Conservation (phyloP, 495 filamentous ascomycete species). For the Aspergillus carlsbadensis region DNA sequence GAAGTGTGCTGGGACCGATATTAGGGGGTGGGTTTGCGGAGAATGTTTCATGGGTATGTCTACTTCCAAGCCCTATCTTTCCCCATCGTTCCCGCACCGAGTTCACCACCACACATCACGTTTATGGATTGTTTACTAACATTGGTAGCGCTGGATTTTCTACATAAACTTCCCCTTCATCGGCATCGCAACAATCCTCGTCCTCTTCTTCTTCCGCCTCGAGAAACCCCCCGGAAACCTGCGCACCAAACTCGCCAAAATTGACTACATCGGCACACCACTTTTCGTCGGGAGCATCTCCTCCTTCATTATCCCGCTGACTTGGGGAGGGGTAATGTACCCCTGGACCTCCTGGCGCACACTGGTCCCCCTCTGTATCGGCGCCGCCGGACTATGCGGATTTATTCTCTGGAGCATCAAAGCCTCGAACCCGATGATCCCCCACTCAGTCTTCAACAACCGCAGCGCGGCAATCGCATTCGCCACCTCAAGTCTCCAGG, state of each 20-base stretch:
- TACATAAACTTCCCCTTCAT: conserved; percentile 65
- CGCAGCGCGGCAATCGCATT: conserved; percentile 46
- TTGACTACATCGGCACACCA: conserved; percentile 57
- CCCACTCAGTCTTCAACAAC: conserved; percentile 46
- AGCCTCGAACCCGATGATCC: conserved; percentile 49
- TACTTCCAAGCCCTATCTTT: neutral
- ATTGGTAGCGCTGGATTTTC: conserved; percentile 56
- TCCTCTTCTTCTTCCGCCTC: conserved; percentile 46
- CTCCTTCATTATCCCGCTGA: conserved; percentile 51
- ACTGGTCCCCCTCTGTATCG: conserved; percentile 36
- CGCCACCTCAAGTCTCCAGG: conserved; percentile 45
- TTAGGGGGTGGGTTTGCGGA: conserved; percentile 32
- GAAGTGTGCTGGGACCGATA: conserved; percentile 34
- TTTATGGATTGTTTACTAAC: neutral
- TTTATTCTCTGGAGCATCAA: conserved; percentile 33
- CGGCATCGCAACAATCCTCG: conserved; percentile 44
- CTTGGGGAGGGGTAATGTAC: conserved; percentile 56
- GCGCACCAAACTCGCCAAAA: conserved; percentile 29
- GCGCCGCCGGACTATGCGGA: conserved; percentile 12
- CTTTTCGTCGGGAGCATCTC: conserved; percentile 48
- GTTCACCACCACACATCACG: too few relatives aligned
- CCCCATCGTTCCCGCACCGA: too few relatives aligned
- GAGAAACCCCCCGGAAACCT: conserved; percentile 27
- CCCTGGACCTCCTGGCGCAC: conserved; percentile 52
- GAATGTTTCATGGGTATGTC: conserved; percentile 39